phyloP scores from a whole-genome alignment of 257 asterid genomes.

The Fraxinus quadrangulata region DNA sequence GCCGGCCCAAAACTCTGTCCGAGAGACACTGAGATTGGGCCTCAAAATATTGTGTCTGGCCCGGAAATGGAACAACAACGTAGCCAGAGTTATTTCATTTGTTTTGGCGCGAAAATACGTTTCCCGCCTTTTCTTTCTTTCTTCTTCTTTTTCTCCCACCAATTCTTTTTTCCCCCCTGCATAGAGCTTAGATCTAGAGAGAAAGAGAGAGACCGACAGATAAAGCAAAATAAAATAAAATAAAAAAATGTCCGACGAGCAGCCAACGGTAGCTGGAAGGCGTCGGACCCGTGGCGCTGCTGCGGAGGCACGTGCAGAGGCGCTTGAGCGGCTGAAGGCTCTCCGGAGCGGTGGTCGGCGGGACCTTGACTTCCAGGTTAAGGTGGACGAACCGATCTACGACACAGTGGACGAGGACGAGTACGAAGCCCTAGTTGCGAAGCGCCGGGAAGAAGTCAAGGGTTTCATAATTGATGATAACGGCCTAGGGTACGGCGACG shows the following conservation, averaged over 20 bases:
- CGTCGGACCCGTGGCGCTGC: slow-evolving; percentile 59
- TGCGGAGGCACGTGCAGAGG: slow-evolving; percentile 55
- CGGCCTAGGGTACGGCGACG: slow-evolving; percentile 90
- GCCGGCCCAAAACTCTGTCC: too few relatives aligned
- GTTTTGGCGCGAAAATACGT: background rate
- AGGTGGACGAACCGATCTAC: slow-evolving; percentile 75
- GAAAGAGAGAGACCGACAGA: background rate
- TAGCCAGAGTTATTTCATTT: background rate
- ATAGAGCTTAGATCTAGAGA: background rate
- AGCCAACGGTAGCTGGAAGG: slow-evolving; percentile 53
- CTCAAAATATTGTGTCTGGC: too few relatives aligned
- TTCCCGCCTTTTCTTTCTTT: background rate
- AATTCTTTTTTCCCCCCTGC: background rate
- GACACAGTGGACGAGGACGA: slow-evolving; percentile 84
- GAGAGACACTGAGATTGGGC: too few relatives aligned
- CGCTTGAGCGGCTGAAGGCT: slow-evolving; percentile 77
- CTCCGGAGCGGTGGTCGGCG: slow-evolving; percentile 66
- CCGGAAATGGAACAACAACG: too few relatives aligned
- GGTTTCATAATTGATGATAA: slow-evolving; percentile 85
- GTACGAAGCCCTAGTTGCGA: slow-evolving; percentile 78
- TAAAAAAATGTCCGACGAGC: slow-evolving; percentile 67
- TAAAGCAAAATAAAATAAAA: background rate
- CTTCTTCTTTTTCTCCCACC: too few relatives aligned
- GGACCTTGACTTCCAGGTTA: slow-evolving; percentile 61
- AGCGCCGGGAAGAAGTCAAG: slow-evolving; percentile 72